Evolutionary conservation across 2,329 filamentous ascomycete genomes (phyloP).

Genomic region (Penicillium palitans): DNA sequence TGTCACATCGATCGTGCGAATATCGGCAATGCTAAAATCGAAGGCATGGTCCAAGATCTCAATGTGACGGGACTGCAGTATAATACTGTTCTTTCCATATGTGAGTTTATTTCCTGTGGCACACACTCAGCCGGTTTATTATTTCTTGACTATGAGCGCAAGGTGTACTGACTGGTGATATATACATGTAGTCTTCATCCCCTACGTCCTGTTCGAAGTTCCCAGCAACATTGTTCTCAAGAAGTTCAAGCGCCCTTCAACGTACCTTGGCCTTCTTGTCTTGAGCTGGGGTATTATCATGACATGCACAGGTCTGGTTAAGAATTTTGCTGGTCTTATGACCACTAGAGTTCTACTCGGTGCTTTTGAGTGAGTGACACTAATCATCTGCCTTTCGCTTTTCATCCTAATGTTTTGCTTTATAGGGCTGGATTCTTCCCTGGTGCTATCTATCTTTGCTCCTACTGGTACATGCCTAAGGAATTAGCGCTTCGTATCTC

Average conservation of each 20-base stretch:
- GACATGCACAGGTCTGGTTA: conserved; percentile 19
- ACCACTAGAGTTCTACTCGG: conserved; percentile 13
- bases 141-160: neutral
- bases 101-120: neutral
- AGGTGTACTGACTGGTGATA: neutral
- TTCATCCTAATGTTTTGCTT: neutral
- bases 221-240: conserved; percentile 22
- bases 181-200: conserved; percentile 11
- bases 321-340: conserved; percentile 20
- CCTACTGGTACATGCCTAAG: conserved; percentile 23
- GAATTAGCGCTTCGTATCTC: conserved; percentile 23
- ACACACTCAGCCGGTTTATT: accelerated
- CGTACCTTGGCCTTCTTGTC: conserved; percentile 17
- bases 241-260: conserved; percentile 17
- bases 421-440: conserved; percentile 27
- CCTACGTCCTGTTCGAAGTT: conserved; percentile 19
- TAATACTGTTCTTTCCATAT: conserved; percentile 17
- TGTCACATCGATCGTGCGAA: conserved; percentile 19
- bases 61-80: conserved; percentile 18
- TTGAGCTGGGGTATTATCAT: conserved; percentile 18
- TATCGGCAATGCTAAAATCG: conserved; percentile 24
- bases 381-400: neutral
- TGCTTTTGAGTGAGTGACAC: conserved; percentile 13
- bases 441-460: conserved; percentile 29
- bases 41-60: conserved; percentile 14